Conservation (phyloP, 768 basidiomycete genomes). For the Amanita pseudoporphyria region DNA sequence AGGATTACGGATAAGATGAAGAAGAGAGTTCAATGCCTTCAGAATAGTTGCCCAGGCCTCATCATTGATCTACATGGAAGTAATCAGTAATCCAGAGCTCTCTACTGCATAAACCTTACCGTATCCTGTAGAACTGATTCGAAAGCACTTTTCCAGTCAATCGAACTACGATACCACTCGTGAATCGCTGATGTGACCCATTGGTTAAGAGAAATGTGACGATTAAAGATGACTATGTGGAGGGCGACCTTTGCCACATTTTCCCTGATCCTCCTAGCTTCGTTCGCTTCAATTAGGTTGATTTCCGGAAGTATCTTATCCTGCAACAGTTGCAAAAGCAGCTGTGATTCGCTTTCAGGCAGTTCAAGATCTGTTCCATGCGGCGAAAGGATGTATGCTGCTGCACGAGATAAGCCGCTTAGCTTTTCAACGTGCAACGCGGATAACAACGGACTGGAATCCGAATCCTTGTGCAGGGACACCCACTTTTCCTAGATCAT, state of each 20-base stretch:
- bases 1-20: slow-evolving; percentile 38
- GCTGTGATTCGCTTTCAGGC: slow-evolving; percentile 7
- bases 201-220: slow-evolving; percentile 16
- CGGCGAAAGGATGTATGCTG: slow-evolving; percentile 14
- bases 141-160: slow-evolving; percentile 32
- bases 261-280: neutral
- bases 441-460: slow-evolving; percentile 34
- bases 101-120: slow-evolving; percentile 20
- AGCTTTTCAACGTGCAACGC: slow-evolving; percentile 41
- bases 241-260: slow-evolving; percentile 8
- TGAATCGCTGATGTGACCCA: slow-evolving; percentile 23
- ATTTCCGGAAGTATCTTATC: slow-evolving; percentile 34
- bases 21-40: slow-evolving; percentile 30
- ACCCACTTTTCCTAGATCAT: slow-evolving; percentile 35
- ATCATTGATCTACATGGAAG: slow-evolving; percentile 22
- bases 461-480: slow-evolving; percentile 24
- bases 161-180: slow-evolving; percentile 30
- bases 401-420: slow-evolving; percentile 26
- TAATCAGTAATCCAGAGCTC: neutral
- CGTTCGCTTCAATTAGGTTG: neutral
- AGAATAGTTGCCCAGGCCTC: slow-evolving; percentile 34
- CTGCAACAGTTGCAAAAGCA: slow-evolving; percentile 17
- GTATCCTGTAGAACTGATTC: slow-evolving; percentile 30
- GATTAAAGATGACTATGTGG: slow-evolving; percentile 19
- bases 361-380: slow-evolving; percentile 8